Conservation (phyloP, 2,329 filamentous ascomycete species). For the Macrophomina pseudophaseolina region DNA sequence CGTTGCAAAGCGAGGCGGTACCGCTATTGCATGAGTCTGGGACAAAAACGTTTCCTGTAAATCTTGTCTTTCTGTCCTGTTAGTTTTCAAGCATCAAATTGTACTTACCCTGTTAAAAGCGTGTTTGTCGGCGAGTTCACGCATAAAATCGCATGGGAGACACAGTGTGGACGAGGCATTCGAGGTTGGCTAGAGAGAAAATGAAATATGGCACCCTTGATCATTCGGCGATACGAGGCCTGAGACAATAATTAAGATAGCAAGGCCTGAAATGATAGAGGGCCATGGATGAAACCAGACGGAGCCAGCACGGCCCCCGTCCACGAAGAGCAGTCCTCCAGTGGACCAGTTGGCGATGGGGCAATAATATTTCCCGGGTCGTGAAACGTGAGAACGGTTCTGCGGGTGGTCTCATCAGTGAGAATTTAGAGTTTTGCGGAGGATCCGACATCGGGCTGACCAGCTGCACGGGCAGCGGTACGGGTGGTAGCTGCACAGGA, state of each 20-base stretch:
- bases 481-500: not conserved
- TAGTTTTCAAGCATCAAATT: not conserved
- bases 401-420: not conserved
- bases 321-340: no score
- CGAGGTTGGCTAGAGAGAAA: not conserved
- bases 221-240: no score
- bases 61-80: not conserved
- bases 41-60: not conserved
- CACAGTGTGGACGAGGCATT: not conserved
- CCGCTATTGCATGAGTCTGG: slow-evolving; percentile 3
- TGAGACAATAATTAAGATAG: not conserved
- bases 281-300: not conserved
- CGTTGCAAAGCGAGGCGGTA: slow-evolving; percentile 1
- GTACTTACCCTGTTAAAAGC: not conserved
- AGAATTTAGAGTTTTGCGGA: not conserved
- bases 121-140: not conserved
- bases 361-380: not conserved
- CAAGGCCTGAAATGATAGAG: not conserved
- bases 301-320: not conserved
- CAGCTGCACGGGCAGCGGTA: not conserved
- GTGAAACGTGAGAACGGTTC: not conserved
- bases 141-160: not conserved
- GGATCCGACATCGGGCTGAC: slow-evolving; percentile 1
- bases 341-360: not conserved
- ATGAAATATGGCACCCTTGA: no score